Evolutionary conservation across 2,329 filamentous ascomycete genomes (phyloP).

Genomic region (Talaromyces sp.): DNA sequence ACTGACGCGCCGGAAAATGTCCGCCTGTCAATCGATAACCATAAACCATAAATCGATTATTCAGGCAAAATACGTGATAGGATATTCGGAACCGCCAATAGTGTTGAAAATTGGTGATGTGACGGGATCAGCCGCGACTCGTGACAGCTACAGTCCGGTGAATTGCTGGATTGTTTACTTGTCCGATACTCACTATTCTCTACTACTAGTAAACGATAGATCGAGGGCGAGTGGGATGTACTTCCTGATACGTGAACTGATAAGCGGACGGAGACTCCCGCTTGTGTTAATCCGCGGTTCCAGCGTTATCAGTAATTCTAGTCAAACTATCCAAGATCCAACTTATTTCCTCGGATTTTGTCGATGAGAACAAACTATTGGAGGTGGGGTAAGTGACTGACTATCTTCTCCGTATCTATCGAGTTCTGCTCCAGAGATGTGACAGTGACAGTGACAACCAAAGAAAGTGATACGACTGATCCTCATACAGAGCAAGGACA

Average conservation of each 20-base stretch:
- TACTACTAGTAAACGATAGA: background rate
- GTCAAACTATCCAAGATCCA: too few relatives aligned
- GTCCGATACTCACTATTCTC: background rate
- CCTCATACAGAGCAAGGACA: background rate
- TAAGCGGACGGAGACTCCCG: background rate
- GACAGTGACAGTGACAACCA: background rate
- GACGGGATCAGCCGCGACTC: background rate
- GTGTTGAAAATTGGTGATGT: background rate
- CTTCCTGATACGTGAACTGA: background rate
- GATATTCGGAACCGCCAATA: background rate
- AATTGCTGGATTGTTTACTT: background rate
- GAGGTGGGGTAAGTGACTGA: background rate
- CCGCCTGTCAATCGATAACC: background rate
- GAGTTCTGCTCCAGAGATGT: background rate
- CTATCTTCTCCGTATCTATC: background rate
- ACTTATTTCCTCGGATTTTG: background rate
- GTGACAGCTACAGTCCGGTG: background rate
- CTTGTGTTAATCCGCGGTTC: background rate
- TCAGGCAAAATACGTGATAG: background rate
- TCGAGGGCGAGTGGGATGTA: background rate
- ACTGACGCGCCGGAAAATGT: background rate
- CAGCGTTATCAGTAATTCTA: background rate
- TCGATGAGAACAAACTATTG: background rate
- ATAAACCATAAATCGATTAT: background rate
- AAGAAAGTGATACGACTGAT: background rate